phyloP scores from a whole-genome alignment of 2,329 filamentous ascomycete species.

The Alternaria sp. region DNA sequence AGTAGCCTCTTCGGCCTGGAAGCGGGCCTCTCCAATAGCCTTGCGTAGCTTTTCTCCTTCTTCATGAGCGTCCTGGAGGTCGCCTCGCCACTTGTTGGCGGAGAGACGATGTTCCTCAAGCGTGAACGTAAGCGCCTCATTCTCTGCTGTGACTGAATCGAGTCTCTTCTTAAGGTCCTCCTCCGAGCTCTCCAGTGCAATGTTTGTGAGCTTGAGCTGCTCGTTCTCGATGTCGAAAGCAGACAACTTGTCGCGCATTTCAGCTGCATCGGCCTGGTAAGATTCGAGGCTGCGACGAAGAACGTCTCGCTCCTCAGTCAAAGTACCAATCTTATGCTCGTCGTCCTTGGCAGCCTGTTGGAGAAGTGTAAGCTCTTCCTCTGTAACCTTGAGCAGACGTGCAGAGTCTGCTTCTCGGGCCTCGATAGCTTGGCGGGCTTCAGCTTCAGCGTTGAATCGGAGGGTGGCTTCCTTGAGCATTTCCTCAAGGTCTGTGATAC shows the following conservation, averaged over 20 bases:
- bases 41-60: constrained; percentile 74
- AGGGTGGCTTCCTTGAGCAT: constrained; percentile 46
- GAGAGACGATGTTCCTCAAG: constrained; percentile 71
- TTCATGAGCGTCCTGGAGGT: constrained; percentile 61
- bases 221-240: constrained; percentile 66
- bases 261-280: constrained; percentile 51
- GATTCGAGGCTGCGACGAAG: constrained; percentile 50
- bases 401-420: constrained; percentile 55
- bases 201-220: constrained; percentile 58
- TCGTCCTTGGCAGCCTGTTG: constrained; percentile 55
- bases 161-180: constrained; percentile 62
- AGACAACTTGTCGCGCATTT: constrained; percentile 60
- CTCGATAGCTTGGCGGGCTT: constrained; percentile 54
- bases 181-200: constrained; percentile 42
- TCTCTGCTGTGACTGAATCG: constrained; percentile 65
- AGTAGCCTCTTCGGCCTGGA: constrained; percentile 85
- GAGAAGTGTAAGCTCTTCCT: constrained; percentile 58
- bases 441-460: constrained; percentile 51
- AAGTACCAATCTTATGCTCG: constrained; percentile 51
- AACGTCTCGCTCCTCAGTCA: constrained; percentile 55
- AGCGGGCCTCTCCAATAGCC: constrained; percentile 75
- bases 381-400: constrained; percentile 57
- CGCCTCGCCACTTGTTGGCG: constrained; percentile 65
- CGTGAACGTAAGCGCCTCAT: constrained; percentile 67
- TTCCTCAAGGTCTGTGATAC: constrained; percentile 47